A percentile compares a stretch with the other conserved stretches of the same genome.
phyloP scores from a whole-genome alignment of 2,329 filamentous ascomycete genomes.

The Pseudocercospora fuligena region DNA sequence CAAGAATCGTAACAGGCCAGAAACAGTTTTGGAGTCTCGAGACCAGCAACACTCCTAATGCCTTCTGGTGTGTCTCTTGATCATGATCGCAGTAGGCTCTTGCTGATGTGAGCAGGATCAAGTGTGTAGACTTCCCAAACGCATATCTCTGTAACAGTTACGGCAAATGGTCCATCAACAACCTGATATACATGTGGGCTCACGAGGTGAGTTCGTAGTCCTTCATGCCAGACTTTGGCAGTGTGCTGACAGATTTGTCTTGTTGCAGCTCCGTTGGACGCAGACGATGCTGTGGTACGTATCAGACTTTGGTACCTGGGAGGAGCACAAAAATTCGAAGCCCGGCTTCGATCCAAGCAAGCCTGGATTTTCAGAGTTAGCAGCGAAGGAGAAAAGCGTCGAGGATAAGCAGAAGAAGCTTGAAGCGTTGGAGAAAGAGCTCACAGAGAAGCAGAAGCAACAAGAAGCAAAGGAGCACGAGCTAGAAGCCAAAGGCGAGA shows the following conservation, averaged over 20 bases:
- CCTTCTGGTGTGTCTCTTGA: slow-evolving; percentile 8
- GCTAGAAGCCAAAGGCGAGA: slow-evolving; percentile 2
- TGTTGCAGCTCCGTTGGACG: not conserved
- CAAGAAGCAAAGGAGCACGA: slow-evolving; percentile 15
- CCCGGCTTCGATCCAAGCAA: not conserved
- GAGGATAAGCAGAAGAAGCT: slow-evolving; percentile 11
- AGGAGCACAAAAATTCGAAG: slow-evolving; percentile 9
- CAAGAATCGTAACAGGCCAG: slow-evolving; percentile 8
- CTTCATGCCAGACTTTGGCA: not conserved
- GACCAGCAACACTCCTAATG: slow-evolving; percentile 16
- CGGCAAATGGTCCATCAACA: slow-evolving; percentile 14
- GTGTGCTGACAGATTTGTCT: not conserved
- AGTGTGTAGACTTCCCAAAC: slow-evolving; percentile 9
- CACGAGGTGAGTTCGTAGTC: not conserved
- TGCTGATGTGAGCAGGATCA: slow-evolving; percentile 8
- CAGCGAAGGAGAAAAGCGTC: slow-evolving; percentile 5
- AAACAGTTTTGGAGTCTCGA: slow-evolving; percentile 19
- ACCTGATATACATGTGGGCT: slow-evolving; percentile 10
- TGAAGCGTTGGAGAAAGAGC: not conserved
- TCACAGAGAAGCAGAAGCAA: slow-evolving; percentile 4
- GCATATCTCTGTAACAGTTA: slow-evolving; percentile 18
- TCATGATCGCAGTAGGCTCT: not conserved
- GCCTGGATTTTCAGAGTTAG: not conserved
- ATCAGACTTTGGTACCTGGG: slow-evolving; percentile 11
- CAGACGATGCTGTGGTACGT: slow-evolving; percentile 21